Conservation (phyloP, 179 eudicot species). For the Beta macrorhiza region DNA sequence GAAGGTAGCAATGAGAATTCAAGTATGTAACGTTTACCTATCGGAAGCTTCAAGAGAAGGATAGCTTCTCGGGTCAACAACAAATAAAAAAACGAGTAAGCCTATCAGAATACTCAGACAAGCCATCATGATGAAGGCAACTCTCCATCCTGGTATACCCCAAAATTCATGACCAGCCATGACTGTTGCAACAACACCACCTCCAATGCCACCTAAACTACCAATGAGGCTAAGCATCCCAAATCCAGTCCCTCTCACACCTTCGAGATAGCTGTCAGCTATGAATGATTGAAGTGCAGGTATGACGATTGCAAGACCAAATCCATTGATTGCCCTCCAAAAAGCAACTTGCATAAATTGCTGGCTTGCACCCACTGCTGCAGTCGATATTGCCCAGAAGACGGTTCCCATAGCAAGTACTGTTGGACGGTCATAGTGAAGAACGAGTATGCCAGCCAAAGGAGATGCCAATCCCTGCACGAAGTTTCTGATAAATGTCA, state of each 20-base stretch:
- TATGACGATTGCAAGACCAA: slow-evolving; percentile 91
- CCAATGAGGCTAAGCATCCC: slow-evolving; percentile 81
- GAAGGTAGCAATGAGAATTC: not conserved
- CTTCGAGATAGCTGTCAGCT: slow-evolving; percentile 78
- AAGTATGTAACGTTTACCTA: slow-evolving; percentile 35
- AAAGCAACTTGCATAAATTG: slow-evolving; percentile 66
- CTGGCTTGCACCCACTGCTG: slow-evolving; percentile 82
- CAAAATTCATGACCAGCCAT: slow-evolving; percentile 78
- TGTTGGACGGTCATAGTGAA: slow-evolving; percentile 80
- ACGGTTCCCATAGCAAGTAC: slow-evolving; percentile 84
- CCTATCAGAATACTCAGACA: slow-evolving; percentile 62
- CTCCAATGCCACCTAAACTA: slow-evolving; percentile 79
- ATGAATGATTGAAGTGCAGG: slow-evolving; percentile 94
- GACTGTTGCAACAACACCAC: slow-evolving; percentile 81
- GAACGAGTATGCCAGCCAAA: slow-evolving; percentile 78
- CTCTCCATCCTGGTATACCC: slow-evolving; percentile 89
- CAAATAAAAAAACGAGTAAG: slow-evolving; percentile 66
- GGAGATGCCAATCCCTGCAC: slow-evolving; percentile 84
- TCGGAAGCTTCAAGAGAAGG: slow-evolving; percentile 37
- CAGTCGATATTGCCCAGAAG: slow-evolving; percentile 92
- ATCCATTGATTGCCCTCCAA: slow-evolving; percentile 90
- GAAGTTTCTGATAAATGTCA: slow-evolving; percentile 75
- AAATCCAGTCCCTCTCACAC: slow-evolving; percentile 81
- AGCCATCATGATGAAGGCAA: slow-evolving; percentile 73
- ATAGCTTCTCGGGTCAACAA: slow-evolving; percentile 66